Conservation (phyloP, 169 alveolate species). For the Babesia ovis region DNA sequence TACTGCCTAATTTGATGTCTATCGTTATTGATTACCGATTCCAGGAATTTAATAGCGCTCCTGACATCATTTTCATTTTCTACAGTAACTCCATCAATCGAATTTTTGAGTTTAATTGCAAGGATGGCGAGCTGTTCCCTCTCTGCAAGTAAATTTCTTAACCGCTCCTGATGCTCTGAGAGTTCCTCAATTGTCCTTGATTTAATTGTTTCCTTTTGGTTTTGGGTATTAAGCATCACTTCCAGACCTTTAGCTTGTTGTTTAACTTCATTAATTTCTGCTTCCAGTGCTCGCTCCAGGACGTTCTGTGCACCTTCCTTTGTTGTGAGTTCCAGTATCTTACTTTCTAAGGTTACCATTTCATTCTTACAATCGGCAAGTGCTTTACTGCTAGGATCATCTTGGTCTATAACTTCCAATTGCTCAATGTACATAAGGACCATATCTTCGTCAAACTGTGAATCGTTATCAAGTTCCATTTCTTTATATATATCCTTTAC, state of each 20-base stretch:
- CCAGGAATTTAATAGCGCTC: constrained; percentile 31
- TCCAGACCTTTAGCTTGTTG: not conserved
- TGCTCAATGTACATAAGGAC: constrained; percentile 2
- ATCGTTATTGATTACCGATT: constrained; percentile 40
- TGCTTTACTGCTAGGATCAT: not conserved
- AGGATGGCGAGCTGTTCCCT: constrained; percentile 1
- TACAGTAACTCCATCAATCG: not conserved
- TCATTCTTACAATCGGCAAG: not conserved
- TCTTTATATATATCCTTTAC: constrained; percentile 16
- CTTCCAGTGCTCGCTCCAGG: not conserved
- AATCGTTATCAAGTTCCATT: constrained; percentile 11
- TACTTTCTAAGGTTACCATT: not conserved
- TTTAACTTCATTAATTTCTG: not conserved
- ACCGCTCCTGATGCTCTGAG: not conserved
- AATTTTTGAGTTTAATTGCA: constrained; percentile 19
- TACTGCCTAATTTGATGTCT: constrained; percentile 23
- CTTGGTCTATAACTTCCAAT: not conserved
- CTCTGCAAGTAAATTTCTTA: not conserved
- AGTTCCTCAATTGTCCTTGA: not conserved
- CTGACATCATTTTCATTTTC: constrained; percentile 22
- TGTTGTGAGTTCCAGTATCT: constrained; percentile 1
- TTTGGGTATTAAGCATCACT: not conserved
- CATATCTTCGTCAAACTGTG: constrained; percentile 5
- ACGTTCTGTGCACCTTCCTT: not conserved
- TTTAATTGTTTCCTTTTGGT: constrained; percentile 8